Percentiles rank a stretch among this genome's conserved stretches.
Evolutionary conservation across 306 rosid genomes (phyloP).

Genomic region (Lupinus albus): DNA sequence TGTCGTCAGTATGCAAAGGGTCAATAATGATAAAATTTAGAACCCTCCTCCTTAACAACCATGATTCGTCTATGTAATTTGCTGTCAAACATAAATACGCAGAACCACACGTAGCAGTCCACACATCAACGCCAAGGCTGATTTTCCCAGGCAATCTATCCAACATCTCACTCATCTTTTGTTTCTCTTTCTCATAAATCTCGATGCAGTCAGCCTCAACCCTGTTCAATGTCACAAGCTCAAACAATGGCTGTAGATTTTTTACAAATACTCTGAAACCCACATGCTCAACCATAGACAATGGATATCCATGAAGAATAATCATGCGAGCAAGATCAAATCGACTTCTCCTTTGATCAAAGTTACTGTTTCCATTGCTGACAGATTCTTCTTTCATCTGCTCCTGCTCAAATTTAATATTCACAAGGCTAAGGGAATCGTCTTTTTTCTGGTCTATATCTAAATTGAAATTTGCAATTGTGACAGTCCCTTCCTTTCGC

Average conservation of each 20-base stretch:
- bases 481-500: conserved; percentile 75
- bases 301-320: conserved; percentile 91
- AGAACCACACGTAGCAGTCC: conserved; percentile 61
- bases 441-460: conserved; percentile 83
- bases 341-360: conserved; percentile 87
- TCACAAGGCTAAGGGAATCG: conserved; percentile 72
- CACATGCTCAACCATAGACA: conserved; percentile 92
- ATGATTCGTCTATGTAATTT: conserved; percentile 88
- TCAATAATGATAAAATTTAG: conserved; percentile 72
- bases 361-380: conserved; percentile 57
- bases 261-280: conserved; percentile 91
- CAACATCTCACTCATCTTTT: conserved; percentile 79
- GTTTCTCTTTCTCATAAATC: conserved; percentile 81
- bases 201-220: conserved; percentile 95
- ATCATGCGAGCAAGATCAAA: conserved; percentile 98
- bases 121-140: conserved; percentile 80
- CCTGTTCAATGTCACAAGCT: conserved; percentile 68
- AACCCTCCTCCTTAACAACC: conserved; percentile 81
- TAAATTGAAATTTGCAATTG: conserved; percentile 61
- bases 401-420: conserved; percentile 86
- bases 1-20: conserved; percentile 80
- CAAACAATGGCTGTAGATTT: conserved; percentile 93
- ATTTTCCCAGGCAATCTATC: conserved; percentile 96
- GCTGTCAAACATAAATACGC: conserved; percentile 86
- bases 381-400: conserved; percentile 69